Evolutionary conservation across 2,329 filamentous ascomycete species (phyloP).

Genomic region (Ambrosiella beaveri): DNA sequence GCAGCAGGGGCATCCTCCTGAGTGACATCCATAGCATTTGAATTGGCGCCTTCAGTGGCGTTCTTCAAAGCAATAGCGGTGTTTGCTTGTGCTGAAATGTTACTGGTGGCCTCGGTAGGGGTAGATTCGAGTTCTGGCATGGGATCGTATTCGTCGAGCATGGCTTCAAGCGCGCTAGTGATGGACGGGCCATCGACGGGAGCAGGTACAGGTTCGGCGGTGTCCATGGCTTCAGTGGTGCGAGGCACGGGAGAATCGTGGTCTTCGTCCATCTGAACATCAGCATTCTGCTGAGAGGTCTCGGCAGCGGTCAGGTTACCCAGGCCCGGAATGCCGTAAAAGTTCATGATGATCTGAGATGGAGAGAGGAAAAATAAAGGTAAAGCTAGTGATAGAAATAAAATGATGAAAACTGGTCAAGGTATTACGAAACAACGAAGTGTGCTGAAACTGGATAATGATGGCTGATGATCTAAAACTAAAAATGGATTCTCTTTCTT

Average conservation of each 20-base stretch:
- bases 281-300: background rate
- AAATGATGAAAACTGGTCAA: background rate
- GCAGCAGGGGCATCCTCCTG: background rate
- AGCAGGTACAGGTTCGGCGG: background rate
- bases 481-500: background rate
- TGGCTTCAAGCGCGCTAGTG: constrained; percentile 10
- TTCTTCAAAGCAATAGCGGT: background rate
- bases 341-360: background rate
- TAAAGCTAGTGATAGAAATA: background rate
- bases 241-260: background rate
- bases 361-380: background rate
- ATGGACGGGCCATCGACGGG: background rate
- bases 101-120: background rate
- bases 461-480: background rate
- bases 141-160: constrained; percentile 10
- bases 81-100: background rate
- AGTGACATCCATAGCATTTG: background rate
- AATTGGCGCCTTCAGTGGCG: background rate
- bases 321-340: constrained; percentile 8
- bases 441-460: background rate
- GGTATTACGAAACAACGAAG: too few relatives aligned
- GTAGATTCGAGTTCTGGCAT: constrained; percentile 4
- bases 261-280: constrained; percentile 9
- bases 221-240: background rate
- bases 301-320: background rate